These are phyloP conservation scores for Angophora floribunda DNA, from an alignment of 345 rosid genomes.

Conservation along the genomic window DNA sequence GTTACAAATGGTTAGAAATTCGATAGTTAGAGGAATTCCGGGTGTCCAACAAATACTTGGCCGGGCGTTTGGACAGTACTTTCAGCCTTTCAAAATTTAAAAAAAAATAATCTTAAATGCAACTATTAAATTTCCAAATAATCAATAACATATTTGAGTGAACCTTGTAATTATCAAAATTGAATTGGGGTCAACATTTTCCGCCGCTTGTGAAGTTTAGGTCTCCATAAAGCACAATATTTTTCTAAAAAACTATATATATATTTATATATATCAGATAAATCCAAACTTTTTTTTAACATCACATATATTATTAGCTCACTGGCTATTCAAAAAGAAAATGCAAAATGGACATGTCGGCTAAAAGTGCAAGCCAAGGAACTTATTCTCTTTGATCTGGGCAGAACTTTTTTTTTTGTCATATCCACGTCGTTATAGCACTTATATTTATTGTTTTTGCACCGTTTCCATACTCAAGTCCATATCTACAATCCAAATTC, in stretches of 20 bases:
- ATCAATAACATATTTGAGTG: neutral
- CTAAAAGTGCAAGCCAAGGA: neutral
- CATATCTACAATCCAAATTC: neutral
- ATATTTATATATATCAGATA: too few relatives aligned
- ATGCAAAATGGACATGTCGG: neutral
- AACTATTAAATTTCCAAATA: neutral
- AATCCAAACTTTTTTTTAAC: neutral
- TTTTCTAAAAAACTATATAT: neutral
- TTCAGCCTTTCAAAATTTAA: neutral
- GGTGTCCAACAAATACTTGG: neutral
- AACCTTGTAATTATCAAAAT: neutral
- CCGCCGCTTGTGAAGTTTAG: neutral
- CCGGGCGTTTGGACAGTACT: too few relatives aligned
- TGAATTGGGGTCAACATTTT: neutral
- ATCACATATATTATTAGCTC: accelerated
- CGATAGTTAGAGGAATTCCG: neutral
- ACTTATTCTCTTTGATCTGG: neutral
- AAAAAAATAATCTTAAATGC: neutral
- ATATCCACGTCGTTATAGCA: neutral
- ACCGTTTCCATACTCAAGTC: neutral
- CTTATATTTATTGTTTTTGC: neutral
- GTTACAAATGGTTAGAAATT: neutral
- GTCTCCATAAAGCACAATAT: neutral
- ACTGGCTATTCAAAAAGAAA: neutral
- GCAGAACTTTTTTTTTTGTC: neutral